Conservation (phyloP, 108 stramenopile species). For the Parietichytrium sp. region DNA sequence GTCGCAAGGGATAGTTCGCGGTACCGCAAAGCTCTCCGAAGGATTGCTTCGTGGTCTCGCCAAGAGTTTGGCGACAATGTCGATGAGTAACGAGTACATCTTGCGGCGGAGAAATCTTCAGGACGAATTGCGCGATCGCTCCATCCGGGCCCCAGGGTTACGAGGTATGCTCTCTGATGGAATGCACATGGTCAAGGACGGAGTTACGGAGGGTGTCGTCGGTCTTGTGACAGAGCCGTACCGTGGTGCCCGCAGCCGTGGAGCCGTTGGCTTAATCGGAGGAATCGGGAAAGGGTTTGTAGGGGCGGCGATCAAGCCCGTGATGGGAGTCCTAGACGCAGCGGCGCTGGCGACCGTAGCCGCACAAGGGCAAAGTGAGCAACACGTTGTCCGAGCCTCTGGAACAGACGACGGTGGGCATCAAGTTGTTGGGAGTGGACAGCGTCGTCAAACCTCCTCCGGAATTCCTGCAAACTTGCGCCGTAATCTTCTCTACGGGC, state of each 20-base stretch:
- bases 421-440: too few relatives aligned
- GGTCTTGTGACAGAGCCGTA: slow-evolving; percentile 24
- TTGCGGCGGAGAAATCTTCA: background rate
- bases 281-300: slow-evolving; percentile 22
- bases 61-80: background rate
- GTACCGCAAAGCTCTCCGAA: slow-evolving; percentile 25
- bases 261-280: slow-evolving; percentile 1
- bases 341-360: slow-evolving; percentile 12
- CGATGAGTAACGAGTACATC: slow-evolving; percentile 20
- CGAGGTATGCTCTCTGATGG: slow-evolving; percentile 13
- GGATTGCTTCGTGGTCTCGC: background rate
- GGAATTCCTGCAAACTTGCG: too few relatives aligned
- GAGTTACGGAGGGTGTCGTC: slow-evolving; percentile 21
- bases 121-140: background rate
- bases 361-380: too few relatives aligned
- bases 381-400: too few relatives aligned
- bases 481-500: too few relatives aligned
- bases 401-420: too few relatives aligned
- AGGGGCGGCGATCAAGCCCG: slow-evolving; percentile 23
- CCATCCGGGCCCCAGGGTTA: background rate
- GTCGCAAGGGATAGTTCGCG: background rate
- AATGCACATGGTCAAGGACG: background rate
- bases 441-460: too few relatives aligned
- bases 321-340: slow-evolving; percentile 1
- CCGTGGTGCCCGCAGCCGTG: background rate